Evolutionary conservation across 257 asterid species (phyloP).

Genomic region (Linaria vulgaris): DNA sequence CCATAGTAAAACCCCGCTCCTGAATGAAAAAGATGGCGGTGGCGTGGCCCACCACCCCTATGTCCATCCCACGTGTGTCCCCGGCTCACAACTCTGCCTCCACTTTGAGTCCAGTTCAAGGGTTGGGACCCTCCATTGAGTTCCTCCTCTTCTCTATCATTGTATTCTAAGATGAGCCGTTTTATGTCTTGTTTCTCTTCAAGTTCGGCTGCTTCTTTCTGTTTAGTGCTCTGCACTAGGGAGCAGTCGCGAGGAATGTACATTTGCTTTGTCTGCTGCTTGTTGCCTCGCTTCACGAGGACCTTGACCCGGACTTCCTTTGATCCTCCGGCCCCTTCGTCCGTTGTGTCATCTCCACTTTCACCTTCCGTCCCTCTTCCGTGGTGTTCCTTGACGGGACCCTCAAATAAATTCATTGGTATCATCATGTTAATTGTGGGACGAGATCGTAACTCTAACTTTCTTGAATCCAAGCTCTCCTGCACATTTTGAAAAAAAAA

Average conservation of each 20-base stretch:
- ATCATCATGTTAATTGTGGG: constrained; percentile 89
- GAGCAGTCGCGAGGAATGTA: constrained; percentile 86
- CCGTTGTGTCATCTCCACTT: constrained; percentile 85
- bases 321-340: constrained; percentile 66
- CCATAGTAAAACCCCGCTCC: constrained; percentile 85
- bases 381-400: constrained; percentile 66
- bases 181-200: constrained; percentile 98
- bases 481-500: constrained; percentile 43
- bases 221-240: constrained; percentile 90
- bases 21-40: constrained; percentile 64
- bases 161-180: constrained; percentile 82
- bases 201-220: constrained; percentile 97
- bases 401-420: constrained; percentile 90
- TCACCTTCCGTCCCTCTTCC: constrained; percentile 74
- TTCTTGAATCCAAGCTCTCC: constrained; percentile 99
- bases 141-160: constrained; percentile 99
- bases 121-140: constrained; percentile 67
- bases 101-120: constrained; percentile 48
- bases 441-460: constrained; percentile 81
- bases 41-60: constrained; percentile 64
- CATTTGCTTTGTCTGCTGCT: constrained; percentile 92
- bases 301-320: constrained; percentile 88
- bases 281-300: constrained; percentile 92
- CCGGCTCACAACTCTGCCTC: constrained; percentile 59
- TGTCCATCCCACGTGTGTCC: constrained; percentile 78